These are phyloP conservation scores for Tylopilus balloui DNA, from an alignment of 768 basidiomycete species.

Conservation along the genomic window DNA sequence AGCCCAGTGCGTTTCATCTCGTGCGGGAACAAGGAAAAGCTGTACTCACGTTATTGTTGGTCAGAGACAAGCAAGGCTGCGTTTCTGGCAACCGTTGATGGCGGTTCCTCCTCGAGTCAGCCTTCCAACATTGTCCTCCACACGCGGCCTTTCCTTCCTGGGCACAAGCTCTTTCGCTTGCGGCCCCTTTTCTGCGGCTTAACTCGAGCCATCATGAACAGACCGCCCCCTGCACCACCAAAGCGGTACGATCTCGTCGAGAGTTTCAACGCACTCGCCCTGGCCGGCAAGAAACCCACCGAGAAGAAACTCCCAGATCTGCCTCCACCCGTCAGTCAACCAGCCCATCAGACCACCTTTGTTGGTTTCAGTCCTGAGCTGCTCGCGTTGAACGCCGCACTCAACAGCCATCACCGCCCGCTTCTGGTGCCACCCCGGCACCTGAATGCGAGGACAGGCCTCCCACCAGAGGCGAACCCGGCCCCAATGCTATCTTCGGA, in stretches of 20 bases:
- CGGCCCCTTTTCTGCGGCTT: conserved; percentile 7
- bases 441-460: conserved; percentile 5
- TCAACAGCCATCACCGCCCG: conserved; percentile 9
- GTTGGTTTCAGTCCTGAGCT: conserved; percentile 42
- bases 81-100: conserved; percentile 2
- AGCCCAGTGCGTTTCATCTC: conserved; percentile 65
- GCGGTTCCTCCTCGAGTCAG: conserved; percentile 18
- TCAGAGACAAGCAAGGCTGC: neutral
- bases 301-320: conserved; percentile 16
- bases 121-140: conserved; percentile 13
- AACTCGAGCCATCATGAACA: conserved; percentile 20
- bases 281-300: conserved; percentile 20
- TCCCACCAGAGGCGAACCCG: neutral
- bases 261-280: conserved; percentile 31
- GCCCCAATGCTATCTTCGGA: conserved; percentile 8
- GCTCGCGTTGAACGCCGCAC: conserved; percentile 5
- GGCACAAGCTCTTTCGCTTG: conserved; percentile 12
- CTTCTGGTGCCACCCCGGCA: conserved; percentile 1
- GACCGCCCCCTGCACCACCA: conserved; percentile 9
- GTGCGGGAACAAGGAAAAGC: neutral
- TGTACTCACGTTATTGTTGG: neutral
- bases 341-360: conserved; percentile 27
- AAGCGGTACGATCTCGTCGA: conserved; percentile 29
- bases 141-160: neutral
- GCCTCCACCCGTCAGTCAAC: neutral